A percentile compares a stretch with the other conserved stretches of the same genome.
Evolutionary conservation across 2,329 filamentous ascomycete species (phyloP).

Genomic region (Fusarium xylarioides): DNA sequence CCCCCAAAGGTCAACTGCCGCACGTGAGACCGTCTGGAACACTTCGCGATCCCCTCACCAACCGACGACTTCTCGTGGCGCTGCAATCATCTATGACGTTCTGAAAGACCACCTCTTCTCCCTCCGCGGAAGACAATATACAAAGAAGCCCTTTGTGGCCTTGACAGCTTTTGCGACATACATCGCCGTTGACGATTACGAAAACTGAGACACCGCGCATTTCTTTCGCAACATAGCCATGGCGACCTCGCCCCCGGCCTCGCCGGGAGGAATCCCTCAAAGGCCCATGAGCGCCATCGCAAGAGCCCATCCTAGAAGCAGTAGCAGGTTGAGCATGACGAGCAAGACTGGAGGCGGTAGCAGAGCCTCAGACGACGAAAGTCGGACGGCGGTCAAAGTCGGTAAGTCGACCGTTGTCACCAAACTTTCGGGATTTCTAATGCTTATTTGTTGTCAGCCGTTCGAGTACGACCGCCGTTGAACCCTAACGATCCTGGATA

Average conservation of each 20-base stretch:
- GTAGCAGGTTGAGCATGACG: constrained; percentile 84
- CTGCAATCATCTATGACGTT: constrained; percentile 39
- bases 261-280: constrained; percentile 63
- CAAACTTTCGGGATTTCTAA: background rate
- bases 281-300: constrained; percentile 86
- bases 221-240: constrained; percentile 52
- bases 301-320: constrained; percentile 76
- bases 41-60: constrained; percentile 29
- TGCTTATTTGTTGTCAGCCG: constrained; percentile 65
- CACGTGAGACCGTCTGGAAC: constrained; percentile 37
- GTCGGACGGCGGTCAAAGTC: constrained; percentile 93
- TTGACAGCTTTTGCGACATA: constrained; percentile 19
- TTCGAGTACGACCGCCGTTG: constrained; percentile 90
- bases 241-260: constrained; percentile 76
- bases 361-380: constrained; percentile 88
- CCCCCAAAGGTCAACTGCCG: constrained; percentile 24
- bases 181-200: constrained; percentile 11
- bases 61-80: constrained; percentile 25
- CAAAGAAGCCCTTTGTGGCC: constrained; percentile 27
- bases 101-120: constrained; percentile 29
- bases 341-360: constrained; percentile 81
- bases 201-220: constrained; percentile 28
- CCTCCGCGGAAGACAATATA: constrained; percentile 30
- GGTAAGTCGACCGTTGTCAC: constrained; percentile 68
- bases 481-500: constrained; percentile 86